Conservation (phyloP, 768 basidiomycete species). For the Phylloporus scabripes region DNA sequence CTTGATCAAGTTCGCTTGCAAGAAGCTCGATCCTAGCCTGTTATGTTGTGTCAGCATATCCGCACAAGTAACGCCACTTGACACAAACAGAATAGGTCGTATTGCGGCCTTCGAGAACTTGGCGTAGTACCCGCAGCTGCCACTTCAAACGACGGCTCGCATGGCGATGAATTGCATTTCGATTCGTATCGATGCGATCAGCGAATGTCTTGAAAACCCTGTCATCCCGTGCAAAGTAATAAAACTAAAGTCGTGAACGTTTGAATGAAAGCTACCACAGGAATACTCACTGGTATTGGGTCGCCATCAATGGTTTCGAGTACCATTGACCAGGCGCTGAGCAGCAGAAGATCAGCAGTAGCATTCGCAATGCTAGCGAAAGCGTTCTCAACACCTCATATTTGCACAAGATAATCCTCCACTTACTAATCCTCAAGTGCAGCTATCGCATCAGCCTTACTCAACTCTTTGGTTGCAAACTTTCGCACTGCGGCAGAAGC, state of each 20-base stretch:
- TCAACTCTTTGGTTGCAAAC: conserved; percentile 84
- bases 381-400: conserved; percentile 1
- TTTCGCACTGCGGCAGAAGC: conserved; percentile 74
- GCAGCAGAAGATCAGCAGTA: conserved; percentile 73
- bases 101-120: conserved; percentile 60
- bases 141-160: conserved; percentile 57
- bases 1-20: conserved; percentile 57
- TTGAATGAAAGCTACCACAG: background rate
- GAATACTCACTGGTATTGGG: conserved; percentile 59
- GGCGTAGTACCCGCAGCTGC: conserved; percentile 62
- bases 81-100: conserved; percentile 59
- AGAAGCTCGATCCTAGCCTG: conserved; percentile 64
- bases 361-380: conserved; percentile 76
- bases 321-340: conserved; percentile 74
- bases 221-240: conserved; percentile 91
- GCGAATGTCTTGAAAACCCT: conserved; percentile 70
- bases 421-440: conserved; percentile 87
- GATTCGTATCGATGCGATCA: conserved; percentile 37
- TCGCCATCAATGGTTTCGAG: conserved; percentile 55
- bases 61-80: background rate
- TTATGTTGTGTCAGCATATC: conserved; percentile 5
- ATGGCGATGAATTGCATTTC: conserved; percentile 41
- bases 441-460: conserved; percentile 71
- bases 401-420: background rate
- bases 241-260: conserved; percentile 40